phyloP scores from a whole-genome alignment of 2,329 filamentous ascomycete species.

The Penicillium thymicola region DNA sequence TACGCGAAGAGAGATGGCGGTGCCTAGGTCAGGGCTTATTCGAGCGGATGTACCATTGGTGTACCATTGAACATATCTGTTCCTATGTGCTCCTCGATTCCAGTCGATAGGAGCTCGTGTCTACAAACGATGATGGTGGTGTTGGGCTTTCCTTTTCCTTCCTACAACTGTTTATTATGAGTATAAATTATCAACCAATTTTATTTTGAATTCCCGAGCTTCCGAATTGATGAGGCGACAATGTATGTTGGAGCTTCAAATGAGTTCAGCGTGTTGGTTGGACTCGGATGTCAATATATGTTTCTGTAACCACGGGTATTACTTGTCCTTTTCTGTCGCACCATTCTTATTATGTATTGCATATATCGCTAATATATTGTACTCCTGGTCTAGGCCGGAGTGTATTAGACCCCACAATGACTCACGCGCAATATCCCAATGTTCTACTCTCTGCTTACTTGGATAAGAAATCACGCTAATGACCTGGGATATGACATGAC shows the following conservation, averaged over 20 bases:
- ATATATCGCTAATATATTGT: neutral
- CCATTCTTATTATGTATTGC: neutral
- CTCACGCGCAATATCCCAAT: neutral
- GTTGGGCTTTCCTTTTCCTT: neutral
- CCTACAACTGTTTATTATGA: neutral
- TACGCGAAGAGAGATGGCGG: conserved; percentile 46
- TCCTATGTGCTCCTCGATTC: neutral
- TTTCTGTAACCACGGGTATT: too few relatives aligned
- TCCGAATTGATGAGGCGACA: too few relatives aligned
- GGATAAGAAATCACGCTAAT: neutral
- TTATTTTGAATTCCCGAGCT: neutral
- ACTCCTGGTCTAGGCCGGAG: neutral
- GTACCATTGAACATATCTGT: neutral
- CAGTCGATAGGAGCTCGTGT: neutral
- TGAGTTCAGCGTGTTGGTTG: neutral
- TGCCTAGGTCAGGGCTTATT: conserved; percentile 27
- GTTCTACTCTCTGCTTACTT: neutral
- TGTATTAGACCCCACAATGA: neutral
- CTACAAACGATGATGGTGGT: neutral
- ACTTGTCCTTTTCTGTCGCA: neutral
- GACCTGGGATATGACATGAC: neutral
- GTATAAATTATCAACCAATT: neutral
- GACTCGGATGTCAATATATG: too few relatives aligned
- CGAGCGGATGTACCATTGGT: neutral
- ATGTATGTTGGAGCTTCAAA: neutral